Evolutionary conservation across 768 basidiomycete species (phyloP).

Genomic region (Rhizopogon sp.): DNA sequence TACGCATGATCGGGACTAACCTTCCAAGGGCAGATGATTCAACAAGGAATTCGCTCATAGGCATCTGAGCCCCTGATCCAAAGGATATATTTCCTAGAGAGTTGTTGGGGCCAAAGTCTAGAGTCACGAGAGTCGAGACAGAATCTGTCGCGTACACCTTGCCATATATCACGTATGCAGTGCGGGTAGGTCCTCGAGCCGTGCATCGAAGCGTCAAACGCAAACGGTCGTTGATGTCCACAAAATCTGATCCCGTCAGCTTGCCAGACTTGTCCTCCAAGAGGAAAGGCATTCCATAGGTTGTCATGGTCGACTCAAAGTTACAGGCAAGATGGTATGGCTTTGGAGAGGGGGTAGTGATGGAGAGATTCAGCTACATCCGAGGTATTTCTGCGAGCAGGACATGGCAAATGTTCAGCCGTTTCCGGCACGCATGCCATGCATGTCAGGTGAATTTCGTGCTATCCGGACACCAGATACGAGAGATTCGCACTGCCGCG

Average conservation of each 20-base stretch:
- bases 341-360: slow-evolving; percentile 1
- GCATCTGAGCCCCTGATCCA: slow-evolving; percentile 28
- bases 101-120: slow-evolving; percentile 47
- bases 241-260: slow-evolving; percentile 50
- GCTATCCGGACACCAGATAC: slow-evolving; percentile 12
- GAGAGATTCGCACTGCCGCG: slow-evolving; percentile 9
- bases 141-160: slow-evolving; percentile 20
- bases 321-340: slow-evolving; percentile 6
- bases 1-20: slow-evolving; percentile 25
- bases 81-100: slow-evolving; percentile 50
- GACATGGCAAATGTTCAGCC: slow-evolving; percentile 8
- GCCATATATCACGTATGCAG: slow-evolving; percentile 52
- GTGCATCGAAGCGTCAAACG: slow-evolving; percentile 46
- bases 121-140: slow-evolving; percentile 37
- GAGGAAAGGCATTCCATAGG: slow-evolving; percentile 54
- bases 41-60: slow-evolving; percentile 51
- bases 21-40: slow-evolving; percentile 35
- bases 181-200: slow-evolving; percentile 33
- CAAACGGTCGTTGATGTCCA: slow-evolving; percentile 61
- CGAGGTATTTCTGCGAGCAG: slow-evolving; percentile 19
- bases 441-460: slow-evolving; percentile 12
- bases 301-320: slow-evolving; percentile 27
- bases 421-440: slow-evolving; percentile 18
- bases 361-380: neutral
- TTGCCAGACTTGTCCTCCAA: slow-evolving; percentile 60